phyloP scores from a whole-genome alignment of 192 early-diverging fungal species.

The Coemansia sp. region DNA sequence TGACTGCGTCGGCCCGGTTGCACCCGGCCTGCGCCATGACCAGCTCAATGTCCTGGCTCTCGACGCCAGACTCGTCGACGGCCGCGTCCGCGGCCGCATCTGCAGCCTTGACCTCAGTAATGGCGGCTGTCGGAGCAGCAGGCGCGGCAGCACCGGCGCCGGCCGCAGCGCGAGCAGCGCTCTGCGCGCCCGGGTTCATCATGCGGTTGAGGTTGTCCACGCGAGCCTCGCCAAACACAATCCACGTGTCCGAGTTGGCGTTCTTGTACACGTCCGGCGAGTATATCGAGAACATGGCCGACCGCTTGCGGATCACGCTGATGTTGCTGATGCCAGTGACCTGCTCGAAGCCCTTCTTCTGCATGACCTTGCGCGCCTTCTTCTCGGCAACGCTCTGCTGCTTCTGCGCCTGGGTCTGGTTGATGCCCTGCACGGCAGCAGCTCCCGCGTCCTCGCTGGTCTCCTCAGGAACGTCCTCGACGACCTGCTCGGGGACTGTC shows the following conservation, averaged over 20 bases:
- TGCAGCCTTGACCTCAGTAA: constrained; percentile 12
- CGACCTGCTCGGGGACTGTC: constrained; percentile 35
- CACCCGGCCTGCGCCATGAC: constrained; percentile 90
- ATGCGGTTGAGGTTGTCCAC: constrained; percentile 78
- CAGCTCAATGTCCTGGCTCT: constrained; percentile 90
- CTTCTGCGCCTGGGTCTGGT: constrained; percentile 24
- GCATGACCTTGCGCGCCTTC: constrained; percentile 97
- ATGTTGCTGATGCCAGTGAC: constrained; percentile 86
- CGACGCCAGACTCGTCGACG: constrained; percentile 82
- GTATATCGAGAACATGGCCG: constrained; percentile 83
- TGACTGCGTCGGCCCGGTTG: constrained; percentile 84
- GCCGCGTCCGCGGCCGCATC: constrained; percentile 59
- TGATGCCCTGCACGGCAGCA: constrained; percentile 32
- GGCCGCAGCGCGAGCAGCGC: constrained; percentile 48
- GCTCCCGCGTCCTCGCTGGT: constrained; percentile 15
- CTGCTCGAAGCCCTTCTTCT: constrained; percentile 86
- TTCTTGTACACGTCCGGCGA: constrained; percentile 94
- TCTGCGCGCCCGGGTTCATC: constrained; percentile 61
- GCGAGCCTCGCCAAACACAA: constrained; percentile 95
- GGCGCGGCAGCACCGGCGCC: constrained; percentile 28
- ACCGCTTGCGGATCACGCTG: constrained; percentile 78
- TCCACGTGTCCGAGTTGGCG: constrained; percentile 85
- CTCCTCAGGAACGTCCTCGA: constrained; percentile 39
- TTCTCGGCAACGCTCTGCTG: constrained; percentile 82
- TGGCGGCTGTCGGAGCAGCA: constrained; percentile 26